Conservation (phyloP, 768 basidiomycete species). For the Phallus indusiatus region DNA sequence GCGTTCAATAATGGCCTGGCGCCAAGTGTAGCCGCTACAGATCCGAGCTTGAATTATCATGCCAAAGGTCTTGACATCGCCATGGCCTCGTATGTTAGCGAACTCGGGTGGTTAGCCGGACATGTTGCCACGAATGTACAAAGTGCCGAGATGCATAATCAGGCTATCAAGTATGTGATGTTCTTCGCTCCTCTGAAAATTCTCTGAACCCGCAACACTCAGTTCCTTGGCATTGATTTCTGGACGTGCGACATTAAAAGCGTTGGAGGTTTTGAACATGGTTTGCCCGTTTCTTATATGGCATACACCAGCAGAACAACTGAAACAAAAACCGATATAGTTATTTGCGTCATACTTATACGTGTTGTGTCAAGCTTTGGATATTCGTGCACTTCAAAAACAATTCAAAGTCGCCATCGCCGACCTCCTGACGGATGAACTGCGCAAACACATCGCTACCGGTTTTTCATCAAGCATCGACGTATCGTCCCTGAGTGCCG, state of each 20-base stretch:
- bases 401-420: constrained; percentile 48
- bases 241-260: constrained; percentile 66
- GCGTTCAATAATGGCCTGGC: constrained; percentile 77
- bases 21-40: constrained; percentile 68
- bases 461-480: constrained; percentile 27
- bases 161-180: constrained; percentile 70
- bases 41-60: constrained; percentile 75
- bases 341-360: constrained; percentile 71
- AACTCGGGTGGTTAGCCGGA: constrained; percentile 74
- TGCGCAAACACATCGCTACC: constrained; percentile 31
- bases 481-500: constrained; percentile 10
- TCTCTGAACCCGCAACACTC: too few species aligned
- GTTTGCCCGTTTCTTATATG: background rate
- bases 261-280: constrained; percentile 70
- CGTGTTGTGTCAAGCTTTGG: constrained; percentile 75
- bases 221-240: constrained; percentile 82
- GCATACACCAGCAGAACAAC: background rate
- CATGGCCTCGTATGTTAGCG: constrained; percentile 69
- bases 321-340: background rate
- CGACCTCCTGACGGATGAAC: constrained; percentile 41
- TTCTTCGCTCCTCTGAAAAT: too few species aligned
- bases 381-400: constrained; percentile 65
- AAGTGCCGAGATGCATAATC: constrained; percentile 88
- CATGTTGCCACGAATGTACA: constrained; percentile 81
- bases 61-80: constrained; percentile 81